A percentile compares a stretch with the other conserved stretches of the same genome.
phyloP scores from a whole-genome alignment of 2,329 filamentous ascomycete species.

The Pestalotiopsis sp. region DNA sequence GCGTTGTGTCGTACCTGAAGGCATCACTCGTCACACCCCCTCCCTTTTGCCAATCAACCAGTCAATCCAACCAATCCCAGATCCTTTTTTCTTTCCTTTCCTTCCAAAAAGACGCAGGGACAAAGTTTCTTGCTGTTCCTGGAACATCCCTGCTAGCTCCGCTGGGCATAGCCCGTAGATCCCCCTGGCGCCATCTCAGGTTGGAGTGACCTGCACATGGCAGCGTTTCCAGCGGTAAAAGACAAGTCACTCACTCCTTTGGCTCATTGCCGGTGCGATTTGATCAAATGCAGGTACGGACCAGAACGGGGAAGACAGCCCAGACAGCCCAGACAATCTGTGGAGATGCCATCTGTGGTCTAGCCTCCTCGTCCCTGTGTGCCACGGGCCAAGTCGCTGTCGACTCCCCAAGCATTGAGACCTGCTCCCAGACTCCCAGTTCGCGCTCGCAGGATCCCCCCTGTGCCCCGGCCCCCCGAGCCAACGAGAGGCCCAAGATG shows the following conservation, averaged over 20 bases:
- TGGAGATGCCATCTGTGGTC: constrained; percentile 13
- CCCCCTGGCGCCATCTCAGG: constrained; percentile 14
- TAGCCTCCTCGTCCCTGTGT: constrained; percentile 8
- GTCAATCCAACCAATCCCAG: not conserved
- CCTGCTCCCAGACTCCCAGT: not conserved
- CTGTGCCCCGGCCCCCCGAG: not conserved
- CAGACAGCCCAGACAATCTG: not conserved
- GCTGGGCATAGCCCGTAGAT: constrained; percentile 13
- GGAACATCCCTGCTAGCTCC: not conserved
- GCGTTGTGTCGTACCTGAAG: too few relatives aligned
- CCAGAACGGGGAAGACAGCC: not conserved
- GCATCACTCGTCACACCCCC: not conserved
- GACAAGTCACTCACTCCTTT: constrained; percentile 2
- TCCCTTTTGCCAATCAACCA: not conserved
- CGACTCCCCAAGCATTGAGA: not conserved
- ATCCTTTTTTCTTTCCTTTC: not conserved
- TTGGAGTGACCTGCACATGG: not conserved
- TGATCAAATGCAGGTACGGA: not conserved
- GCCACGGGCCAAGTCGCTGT: not conserved
- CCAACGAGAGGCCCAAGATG: constrained; percentile 9
- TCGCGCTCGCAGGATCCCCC: not conserved
- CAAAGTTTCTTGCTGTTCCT: not conserved
- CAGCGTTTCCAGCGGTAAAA: too few relatives aligned
- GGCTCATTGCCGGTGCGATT: constrained; percentile 6
- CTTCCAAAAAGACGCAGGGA: not conserved